phyloP scores from a whole-genome alignment of 768 basidiomycete species.

The Chalciporus pseudorubinellus region DNA sequence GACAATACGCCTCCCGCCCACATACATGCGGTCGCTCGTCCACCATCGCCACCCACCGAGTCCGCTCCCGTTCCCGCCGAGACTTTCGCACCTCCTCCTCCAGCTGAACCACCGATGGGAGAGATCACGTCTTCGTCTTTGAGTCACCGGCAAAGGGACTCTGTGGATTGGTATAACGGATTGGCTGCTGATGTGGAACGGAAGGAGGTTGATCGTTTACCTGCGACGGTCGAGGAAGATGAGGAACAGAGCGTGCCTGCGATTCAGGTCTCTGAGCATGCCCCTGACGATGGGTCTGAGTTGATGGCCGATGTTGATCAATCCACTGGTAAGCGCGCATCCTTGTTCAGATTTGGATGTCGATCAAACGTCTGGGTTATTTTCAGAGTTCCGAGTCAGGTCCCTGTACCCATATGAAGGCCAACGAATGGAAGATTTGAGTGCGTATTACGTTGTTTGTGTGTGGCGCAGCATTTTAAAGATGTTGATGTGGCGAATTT shows the following conservation, averaged over 20 bases:
- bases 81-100: constrained; percentile 14
- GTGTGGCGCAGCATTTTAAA: constrained; percentile 6
- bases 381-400: constrained; percentile 68
- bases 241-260: constrained; percentile 57
- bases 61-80: not conserved
- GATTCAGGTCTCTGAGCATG: constrained; percentile 54
- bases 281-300: constrained; percentile 42
- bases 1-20: constrained; percentile 69
- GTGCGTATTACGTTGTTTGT: constrained; percentile 44
- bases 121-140: constrained; percentile 12
- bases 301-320: constrained; percentile 73
- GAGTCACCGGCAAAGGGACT: constrained; percentile 58
- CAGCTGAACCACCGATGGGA: constrained; percentile 16
- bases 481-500: not conserved
- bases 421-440: constrained; percentile 84
- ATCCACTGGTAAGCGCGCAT: constrained; percentile 46
- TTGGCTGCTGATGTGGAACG: constrained; percentile 67
- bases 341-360: not conserved
- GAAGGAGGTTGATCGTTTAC: constrained; percentile 41
- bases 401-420: constrained; percentile 84
- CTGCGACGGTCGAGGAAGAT: constrained; percentile 58
- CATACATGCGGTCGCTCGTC: constrained; percentile 49
- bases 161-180: constrained; percentile 89
- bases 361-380: not conserved
- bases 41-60: constrained; percentile 29